These are phyloP conservation scores for Apiospora rasikravindrae DNA, from an alignment of 2,329 filamentous ascomycete species.

Conservation along the genomic window DNA sequence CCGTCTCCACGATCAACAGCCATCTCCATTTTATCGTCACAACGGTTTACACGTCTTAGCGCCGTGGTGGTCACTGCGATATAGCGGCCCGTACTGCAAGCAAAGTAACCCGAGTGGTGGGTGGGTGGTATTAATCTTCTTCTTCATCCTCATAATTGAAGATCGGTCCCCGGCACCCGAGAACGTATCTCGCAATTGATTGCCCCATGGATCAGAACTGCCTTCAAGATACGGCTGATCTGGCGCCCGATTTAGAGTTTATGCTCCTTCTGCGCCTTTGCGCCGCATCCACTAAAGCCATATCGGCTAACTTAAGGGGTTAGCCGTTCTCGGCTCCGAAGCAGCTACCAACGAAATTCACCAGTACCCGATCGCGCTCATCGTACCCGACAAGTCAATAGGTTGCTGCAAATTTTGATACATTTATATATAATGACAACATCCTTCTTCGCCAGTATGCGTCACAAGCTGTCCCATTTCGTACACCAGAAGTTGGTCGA, in stretches of 20 bases:
- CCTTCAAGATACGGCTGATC: neutral
- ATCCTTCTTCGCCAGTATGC: neutral
- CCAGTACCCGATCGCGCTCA: slow-evolving; percentile 5
- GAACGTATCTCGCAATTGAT: neutral
- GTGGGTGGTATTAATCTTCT: neutral
- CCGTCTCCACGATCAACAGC: slow-evolving; percentile 2
- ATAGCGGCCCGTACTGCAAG: neutral
- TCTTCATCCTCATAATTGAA: neutral
- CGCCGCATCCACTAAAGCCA: neutral
- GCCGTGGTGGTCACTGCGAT: neutral
- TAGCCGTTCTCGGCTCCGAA: slow-evolving; percentile 23
- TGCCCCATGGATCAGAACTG: neutral
- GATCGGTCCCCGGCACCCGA: neutral
- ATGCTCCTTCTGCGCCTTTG: neutral
- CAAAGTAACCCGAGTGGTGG: neutral
- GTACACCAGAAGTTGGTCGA: neutral
- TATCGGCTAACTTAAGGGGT: neutral
- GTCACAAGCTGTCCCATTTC: neutral
- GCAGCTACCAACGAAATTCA: neutral
- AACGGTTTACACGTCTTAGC: neutral
- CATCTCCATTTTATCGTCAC: neutral
- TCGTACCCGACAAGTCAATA: neutral
- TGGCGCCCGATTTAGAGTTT: neutral
- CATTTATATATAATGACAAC: neutral
- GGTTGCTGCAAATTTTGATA: neutral